Percentiles rank a stretch among this genome's conserved stretches.
phyloP scores from a whole-genome alignment of 2,329 filamentous ascomycete genomes.

The Talaromyces verruculosus region DNA sequence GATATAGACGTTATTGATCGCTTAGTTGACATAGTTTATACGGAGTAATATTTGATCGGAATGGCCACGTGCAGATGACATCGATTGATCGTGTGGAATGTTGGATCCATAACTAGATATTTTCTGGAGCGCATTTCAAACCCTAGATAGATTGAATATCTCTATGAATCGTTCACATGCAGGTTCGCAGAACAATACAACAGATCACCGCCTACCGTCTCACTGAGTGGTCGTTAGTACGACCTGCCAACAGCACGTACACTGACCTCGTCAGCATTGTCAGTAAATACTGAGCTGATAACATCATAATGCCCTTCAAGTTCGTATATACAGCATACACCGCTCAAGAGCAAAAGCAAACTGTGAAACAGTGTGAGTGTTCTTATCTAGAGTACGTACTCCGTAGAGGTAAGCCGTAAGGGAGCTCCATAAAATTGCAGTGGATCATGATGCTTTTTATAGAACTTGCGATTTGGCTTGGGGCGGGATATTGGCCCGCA shows the following conservation, averaged over 20 bases:
- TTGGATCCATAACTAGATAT: neutral
- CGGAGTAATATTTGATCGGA: neutral
- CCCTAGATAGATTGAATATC: neutral
- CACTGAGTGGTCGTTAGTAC: neutral
- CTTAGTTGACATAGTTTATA: too few relatives aligned
- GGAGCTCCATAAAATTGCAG: neutral
- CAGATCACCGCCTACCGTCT: neutral
- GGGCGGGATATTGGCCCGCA: slow-evolving; percentile 3
- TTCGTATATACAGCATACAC: neutral
- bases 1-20: neutral
- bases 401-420: neutral
- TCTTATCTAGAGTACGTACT: neutral
- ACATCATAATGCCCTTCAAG: neutral
- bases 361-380: neutral
- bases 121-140: neutral
- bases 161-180: neutral
- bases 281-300: neutral
- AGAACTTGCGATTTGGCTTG: neutral
- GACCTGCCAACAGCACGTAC: neutral
- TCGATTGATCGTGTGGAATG: neutral
- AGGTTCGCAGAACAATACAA: neutral
- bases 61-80: neutral
- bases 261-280: neutral
- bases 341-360: neutral
- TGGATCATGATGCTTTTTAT: slow-evolving; percentile 7